Percentiles rank a stretch among this genome's conserved stretches.
These are phyloP conservation scores for Populus pruinosa DNA, from an alignment of 345 rosid species.

Conservation along the genomic window DNA sequence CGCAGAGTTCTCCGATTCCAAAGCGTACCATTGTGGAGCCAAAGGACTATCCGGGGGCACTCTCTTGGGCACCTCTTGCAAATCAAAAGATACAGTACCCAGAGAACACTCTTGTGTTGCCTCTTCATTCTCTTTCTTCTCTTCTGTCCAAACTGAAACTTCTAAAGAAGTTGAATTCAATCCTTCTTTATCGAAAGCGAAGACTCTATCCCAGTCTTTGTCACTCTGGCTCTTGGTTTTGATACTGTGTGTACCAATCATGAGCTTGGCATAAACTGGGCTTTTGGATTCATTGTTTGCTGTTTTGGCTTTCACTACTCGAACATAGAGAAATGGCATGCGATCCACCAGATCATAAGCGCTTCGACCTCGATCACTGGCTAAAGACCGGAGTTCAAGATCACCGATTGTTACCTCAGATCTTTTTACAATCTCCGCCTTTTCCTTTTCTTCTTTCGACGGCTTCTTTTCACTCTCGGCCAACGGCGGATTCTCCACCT, in stretches of 20 bases:
- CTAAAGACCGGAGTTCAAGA: conserved; percentile 52
- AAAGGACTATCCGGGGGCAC: conserved; percentile 88
- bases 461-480: conserved; percentile 47
- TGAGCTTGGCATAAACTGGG: conserved; percentile 60
- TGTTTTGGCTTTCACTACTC: conserved; percentile 67
- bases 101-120: conserved; percentile 42
- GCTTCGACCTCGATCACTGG: conserved; percentile 50
- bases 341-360: conserved; percentile 75
- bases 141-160: conserved; percentile 74
- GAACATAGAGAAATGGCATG: conserved; percentile 76
- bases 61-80: conserved; percentile 81
- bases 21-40: conserved; percentile 90
- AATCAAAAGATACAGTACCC: conserved; percentile 87
- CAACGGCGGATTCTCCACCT: conserved; percentile 40
- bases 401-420: conserved; percentile 36
- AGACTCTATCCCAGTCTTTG: conserved; percentile 88
- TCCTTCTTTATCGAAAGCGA: conserved; percentile 81
- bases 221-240: conserved; percentile 60
- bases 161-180: conserved; percentile 65
- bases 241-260: conserved; percentile 75
- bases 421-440: conserved; percentile 27
- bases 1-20: conserved; percentile 60
- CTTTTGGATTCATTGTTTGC: conserved; percentile 33
- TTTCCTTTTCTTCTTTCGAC: conserved; percentile 25
- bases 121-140: conserved; percentile 49